Evolutionary conservation across 1,284 basidiomycete genomes (phyloP), one percentile per base, ranked within the genome.

Genomic region (Microbotryum saponariae): DNA sequence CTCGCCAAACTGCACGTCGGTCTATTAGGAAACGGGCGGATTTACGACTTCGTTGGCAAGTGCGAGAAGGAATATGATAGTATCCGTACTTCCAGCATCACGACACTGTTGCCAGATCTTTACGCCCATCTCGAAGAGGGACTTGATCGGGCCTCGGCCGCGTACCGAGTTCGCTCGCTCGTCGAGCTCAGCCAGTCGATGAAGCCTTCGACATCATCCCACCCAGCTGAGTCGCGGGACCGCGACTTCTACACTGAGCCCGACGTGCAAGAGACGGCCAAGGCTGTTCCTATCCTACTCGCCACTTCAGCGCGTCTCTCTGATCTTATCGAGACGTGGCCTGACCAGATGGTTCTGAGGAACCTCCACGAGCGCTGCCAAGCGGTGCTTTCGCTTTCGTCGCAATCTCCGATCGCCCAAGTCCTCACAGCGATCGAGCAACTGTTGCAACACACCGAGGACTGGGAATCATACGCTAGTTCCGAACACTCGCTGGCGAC

Each of bases 381-480:
- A 45, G 77, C 79, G 7, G 81, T 94, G 55, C 77, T 91, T 48
- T 74, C 78, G 1, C 78, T 94, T 21, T 80, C 83, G 58, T 77
- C 88, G 6, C 78, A 81, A 52, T 86, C 84, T 66, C 86, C 96
- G 0, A 78, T 97, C 6, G 91, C 94, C 7, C 87, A 86, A 73
- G 77, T 94, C 23, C 81, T 99, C 21, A 82, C 89, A 0, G 85
- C 87, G 3, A 74, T 97, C 50, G 96, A 99, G 75, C 87, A 88
- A 65, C 79, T 99, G 14, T 78, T 98, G 2, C 73, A 86, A 50
- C 89, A 96, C 67, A 90, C 86, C 12, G 90, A 96, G 65, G 96
- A 98, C 73, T 99, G 96, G 96, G 91, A 98, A 74, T 86, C 86
- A 70, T 98, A 89, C 71, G 87, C 94, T 14, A 93, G 91, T 76